Evolutionary conservation across 2,329 filamentous ascomycete species (phyloP).

Genomic region (Penicillium nordicum): DNA sequence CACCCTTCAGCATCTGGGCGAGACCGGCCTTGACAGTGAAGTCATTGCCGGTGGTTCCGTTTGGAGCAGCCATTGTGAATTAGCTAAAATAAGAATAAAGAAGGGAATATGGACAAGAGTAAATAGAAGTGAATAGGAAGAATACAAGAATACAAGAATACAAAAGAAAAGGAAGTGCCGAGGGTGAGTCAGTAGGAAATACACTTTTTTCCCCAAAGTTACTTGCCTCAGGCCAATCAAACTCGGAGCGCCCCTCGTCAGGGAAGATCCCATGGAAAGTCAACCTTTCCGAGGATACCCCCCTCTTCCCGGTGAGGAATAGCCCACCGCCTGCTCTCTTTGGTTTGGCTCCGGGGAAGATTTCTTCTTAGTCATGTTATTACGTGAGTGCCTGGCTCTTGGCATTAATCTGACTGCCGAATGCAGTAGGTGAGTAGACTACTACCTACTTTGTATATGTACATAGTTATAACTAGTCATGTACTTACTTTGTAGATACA

Average conservation of each 20-base stretch:
- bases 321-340: constrained; percentile 15
- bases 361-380: neutral
- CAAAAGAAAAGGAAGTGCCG: neutral
- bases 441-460: too few relatives aligned
- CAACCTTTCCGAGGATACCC: constrained; percentile 6
- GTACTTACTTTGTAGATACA: too few relatives aligned
- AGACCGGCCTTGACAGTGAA: constrained; percentile 93
- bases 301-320: neutral
- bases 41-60: constrained; percentile 46
- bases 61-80: constrained; percentile 37
- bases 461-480: too few relatives aligned
- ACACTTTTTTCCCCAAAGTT: constrained; percentile 19
- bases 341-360: neutral
- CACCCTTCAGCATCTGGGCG: constrained; percentile 97
- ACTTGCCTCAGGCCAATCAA: constrained; percentile 15
- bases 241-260: constrained; percentile 9
- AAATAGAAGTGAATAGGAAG: constrained; percentile 5
- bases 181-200: constrained; percentile 24
- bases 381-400: neutral
- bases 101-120: constrained; percentile 1
- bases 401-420: neutral
- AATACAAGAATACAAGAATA: constrained; percentile 1
- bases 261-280: neutral
- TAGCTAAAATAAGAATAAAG: constrained; percentile 3
- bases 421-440: neutral